These are phyloP conservation scores for Sugiyamaella americana DNA, from an alignment of 805 yeast genomes.

Conservation along the genomic window DNA sequence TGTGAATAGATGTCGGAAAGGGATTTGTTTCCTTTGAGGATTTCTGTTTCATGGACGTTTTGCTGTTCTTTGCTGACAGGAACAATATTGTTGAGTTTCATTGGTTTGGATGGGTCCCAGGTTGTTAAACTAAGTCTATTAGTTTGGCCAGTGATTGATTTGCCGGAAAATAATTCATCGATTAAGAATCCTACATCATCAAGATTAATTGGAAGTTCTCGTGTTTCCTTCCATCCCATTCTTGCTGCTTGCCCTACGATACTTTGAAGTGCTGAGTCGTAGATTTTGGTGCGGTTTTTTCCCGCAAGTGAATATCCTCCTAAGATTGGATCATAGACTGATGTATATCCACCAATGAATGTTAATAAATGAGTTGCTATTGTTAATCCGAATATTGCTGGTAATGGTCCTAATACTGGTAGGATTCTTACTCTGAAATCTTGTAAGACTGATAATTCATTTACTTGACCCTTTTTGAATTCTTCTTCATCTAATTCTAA, in stretches of 20 bases:
- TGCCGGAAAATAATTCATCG: constrained; percentile 91
- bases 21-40: constrained; percentile 60
- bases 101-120: constrained; percentile 69
- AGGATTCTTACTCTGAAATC: constrained; percentile 90
- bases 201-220: constrained; percentile 61
- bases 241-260: constrained; percentile 84
- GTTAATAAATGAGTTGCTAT: constrained; percentile 81
- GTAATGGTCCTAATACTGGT: constrained; percentile 96
- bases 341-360: constrained; percentile 63
- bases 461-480: constrained; percentile 73
- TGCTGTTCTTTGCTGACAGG: constrained; percentile 87
- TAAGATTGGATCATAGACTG: constrained; percentile 33
- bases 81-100: constrained; percentile 72
- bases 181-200: constrained; percentile 74
- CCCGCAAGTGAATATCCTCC: constrained; percentile 81
- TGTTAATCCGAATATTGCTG: constrained; percentile 91
- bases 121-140: constrained; percentile 73
- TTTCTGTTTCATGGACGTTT: constrained; percentile 65
- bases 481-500: constrained; percentile 82
- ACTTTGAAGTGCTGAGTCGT: constrained; percentile 76
- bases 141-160: constrained; percentile 75
- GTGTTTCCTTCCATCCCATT: constrained; percentile 57
- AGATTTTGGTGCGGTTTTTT: constrained; percentile 67
- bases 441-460: constrained; percentile 76
- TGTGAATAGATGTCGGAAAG: constrained; percentile 57